These are phyloP conservation scores for Blepharisma japonicum DNA, from an alignment of 73 alveolate genomes.

Conservation along the genomic window DNA sequence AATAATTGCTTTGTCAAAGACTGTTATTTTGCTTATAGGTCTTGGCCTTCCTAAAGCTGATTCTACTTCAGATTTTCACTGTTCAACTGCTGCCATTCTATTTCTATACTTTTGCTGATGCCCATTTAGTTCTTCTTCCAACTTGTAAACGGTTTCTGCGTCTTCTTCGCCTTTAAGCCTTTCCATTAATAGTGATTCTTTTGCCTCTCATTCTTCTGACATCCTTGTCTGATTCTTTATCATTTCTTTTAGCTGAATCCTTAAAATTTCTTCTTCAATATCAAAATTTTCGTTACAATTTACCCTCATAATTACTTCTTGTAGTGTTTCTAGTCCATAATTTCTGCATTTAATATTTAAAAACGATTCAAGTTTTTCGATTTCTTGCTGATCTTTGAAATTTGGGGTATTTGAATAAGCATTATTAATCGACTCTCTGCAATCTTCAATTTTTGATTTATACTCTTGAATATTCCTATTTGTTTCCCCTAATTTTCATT, in stretches of 20 bases:
- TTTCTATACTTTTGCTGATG: neutral
- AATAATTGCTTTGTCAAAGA: neutral
- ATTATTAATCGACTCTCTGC: neutral
- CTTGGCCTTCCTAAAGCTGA: neutral
- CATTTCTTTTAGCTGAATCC: neutral
- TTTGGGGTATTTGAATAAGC: neutral
- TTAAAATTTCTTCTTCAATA: slow-evolving; percentile 22
- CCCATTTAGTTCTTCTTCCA: too few species aligned
- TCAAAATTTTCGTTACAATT: neutral
- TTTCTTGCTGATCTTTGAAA: neutral
- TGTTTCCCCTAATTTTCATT: neutral
- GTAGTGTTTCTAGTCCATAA: neutral
- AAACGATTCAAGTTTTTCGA: neutral
- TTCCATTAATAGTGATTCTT: neutral
- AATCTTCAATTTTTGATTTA: neutral
- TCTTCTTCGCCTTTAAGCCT: neutral
- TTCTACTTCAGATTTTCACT: slow-evolving; percentile 18
- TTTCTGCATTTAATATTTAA: neutral
- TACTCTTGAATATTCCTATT: neutral
- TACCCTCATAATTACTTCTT: neutral
- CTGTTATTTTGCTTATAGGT: neutral
- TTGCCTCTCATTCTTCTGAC: neutral
- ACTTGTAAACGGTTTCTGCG: too few species aligned
- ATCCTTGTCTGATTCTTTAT: neutral
- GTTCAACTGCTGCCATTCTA: slow-evolving; percentile 22